Base-by-base conservation (phyloP, 176 grass and related monocot genomes). In the Oryza nivara region DNA sequence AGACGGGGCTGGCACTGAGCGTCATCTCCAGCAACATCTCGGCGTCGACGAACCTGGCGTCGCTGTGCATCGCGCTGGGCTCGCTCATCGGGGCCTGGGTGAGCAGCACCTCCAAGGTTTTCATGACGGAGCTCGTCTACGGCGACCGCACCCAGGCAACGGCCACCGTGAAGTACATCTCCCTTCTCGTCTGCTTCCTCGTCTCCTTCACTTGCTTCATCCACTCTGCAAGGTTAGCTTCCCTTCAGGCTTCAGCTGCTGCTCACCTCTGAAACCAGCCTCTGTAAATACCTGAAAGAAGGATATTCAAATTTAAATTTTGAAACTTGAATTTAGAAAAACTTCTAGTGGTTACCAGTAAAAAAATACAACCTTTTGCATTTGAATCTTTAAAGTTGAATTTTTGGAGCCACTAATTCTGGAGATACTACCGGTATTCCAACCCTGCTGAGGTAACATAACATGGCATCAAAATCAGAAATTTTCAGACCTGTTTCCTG, bases 201-300 rank as follows among this genome's bases (percentile, higher is more conserved):
- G 83, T 64, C 0, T 92, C 96, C 30, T 95, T 98, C 89, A 98
- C 96, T 17, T 95, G 96, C 89, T 98, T 95, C 96, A 98, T 98
- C 89, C 91, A 98, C 68, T 95, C 96, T 11, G 91, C 96, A 43
- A 88, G 94, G 86, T 81, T 20, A 48, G 17, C 38, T 23, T 79
- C 73, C 34, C 28, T 38, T 56, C 52, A 16, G 12, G 30, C 30
- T 30, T 30, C 30, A 30, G 30, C 34, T 35, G 7, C 63, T 48
- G 1, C 7, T 63, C n/a, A 20, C 1, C 26, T 5, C 12, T 17
- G 15, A 51, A 40, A 16, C 28, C 36, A 44, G 13, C 8, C 84
- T 47, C 2, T 3, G n/a, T 17, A 8, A 3, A 36, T 20, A 58
- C 19, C 54, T 20, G 54, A 30, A 30, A 30, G 30, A 30, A 63